phyloP scores from a whole-genome alignment of 495 filamentous ascomycete genomes.

The Aspergillus steynii region DNA sequence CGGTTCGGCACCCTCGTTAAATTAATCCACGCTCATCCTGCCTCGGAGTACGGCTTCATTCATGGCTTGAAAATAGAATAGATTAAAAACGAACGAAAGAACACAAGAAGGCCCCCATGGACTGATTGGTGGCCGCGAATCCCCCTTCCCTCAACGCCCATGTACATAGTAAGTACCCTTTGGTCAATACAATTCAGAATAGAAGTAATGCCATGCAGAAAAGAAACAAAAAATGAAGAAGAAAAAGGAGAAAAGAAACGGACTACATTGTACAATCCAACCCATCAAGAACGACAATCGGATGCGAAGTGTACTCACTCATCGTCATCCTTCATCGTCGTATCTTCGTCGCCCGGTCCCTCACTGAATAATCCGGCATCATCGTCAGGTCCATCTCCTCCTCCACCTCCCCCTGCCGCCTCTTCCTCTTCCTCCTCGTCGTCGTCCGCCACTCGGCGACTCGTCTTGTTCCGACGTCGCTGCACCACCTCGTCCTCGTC shows the following conservation, averaged over 20 bases:
- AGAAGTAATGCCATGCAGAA: not conserved
- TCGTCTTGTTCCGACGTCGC: constrained; percentile 37
- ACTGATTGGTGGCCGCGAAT: not conserved
- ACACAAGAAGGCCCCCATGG: no score
- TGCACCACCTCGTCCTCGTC: constrained; percentile 31
- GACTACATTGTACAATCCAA: not conserved
- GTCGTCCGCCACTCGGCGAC: constrained; percentile 45
- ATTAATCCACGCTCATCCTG: not conserved
- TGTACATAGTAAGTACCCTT: constrained; percentile 2
- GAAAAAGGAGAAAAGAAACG: not conserved
- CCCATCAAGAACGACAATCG: not conserved
- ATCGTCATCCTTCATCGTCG: constrained; percentile 25
- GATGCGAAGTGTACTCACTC: constrained; percentile 4
- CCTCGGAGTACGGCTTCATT: not conserved
- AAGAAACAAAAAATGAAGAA: constrained; percentile 6
- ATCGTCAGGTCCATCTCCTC: constrained; percentile 10
- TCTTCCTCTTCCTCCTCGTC: constrained; percentile 46
- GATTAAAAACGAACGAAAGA: no score
- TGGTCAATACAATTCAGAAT: not conserved
- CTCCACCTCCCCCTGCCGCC: constrained; percentile 7
- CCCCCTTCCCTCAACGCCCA: constrained; percentile 10
- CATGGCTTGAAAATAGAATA: no score
- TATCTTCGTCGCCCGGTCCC: constrained; percentile 19
- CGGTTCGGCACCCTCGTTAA: not conserved
- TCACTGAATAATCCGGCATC: constrained; percentile 26